phyloP scores from a whole-genome alignment of 2,329 filamentous ascomycete species.

The Aspergillus aculeatinus region DNA sequence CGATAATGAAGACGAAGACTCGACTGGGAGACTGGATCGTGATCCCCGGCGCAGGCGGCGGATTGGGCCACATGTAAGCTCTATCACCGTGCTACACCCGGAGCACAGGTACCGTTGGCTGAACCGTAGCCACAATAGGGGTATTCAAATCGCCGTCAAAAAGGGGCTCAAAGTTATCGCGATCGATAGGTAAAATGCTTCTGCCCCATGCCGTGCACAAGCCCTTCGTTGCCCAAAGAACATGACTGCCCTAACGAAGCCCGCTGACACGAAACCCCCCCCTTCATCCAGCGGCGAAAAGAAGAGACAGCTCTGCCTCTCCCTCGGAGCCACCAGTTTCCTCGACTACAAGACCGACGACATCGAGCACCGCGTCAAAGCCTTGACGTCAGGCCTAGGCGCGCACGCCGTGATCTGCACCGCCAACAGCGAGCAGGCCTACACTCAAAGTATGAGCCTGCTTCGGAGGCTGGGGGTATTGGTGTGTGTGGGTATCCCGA shows the following conservation, averaged over 20 bases:
- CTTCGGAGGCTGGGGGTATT: conserved; percentile 49
- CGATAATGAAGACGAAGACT: conserved; percentile 39
- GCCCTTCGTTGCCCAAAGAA: background rate
- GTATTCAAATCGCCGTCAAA: conserved; percentile 38
- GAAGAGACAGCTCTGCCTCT: conserved; percentile 35
- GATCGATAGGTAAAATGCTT: conserved; percentile 34
- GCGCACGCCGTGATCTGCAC: conserved; percentile 50
- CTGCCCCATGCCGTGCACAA: background rate
- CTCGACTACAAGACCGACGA: conserved; percentile 39
- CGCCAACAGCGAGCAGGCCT: conserved; percentile 47
- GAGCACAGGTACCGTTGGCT: background rate
- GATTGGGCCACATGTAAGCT: conserved; percentile 40
- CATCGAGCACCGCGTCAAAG: conserved; percentile 40
- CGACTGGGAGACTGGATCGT: conserved; percentile 37
- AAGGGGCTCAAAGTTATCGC: conserved; percentile 40
- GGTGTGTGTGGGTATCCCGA: conserved; percentile 50
- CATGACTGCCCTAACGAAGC: background rate
- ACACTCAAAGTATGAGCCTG: conserved; percentile 45
- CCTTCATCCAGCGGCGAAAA: conserved; percentile 29
- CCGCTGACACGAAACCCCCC: background rate
- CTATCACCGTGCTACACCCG: background rate
- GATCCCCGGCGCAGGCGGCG: conserved; percentile 39
- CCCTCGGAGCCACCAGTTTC: conserved; percentile 34
- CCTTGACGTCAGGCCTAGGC: conserved; percentile 43
- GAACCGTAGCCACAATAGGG: conserved; percentile 23